phyloP scores from a whole-genome alignment of 2,329 filamentous ascomycete species.

The Chalaropsis thielavioides region DNA sequence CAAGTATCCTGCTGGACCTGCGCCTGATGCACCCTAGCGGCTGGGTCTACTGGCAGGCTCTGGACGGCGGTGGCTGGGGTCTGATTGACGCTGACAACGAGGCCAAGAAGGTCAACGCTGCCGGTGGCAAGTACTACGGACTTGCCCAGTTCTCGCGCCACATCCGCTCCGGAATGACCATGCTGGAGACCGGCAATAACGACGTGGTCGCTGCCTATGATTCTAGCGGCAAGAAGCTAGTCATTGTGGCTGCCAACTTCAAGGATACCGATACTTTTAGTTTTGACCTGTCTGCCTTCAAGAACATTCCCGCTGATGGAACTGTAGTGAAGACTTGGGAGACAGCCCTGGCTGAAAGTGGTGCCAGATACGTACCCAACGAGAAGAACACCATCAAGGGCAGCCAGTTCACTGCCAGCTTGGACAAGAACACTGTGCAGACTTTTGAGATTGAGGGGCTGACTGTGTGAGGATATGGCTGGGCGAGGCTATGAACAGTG shows the following conservation, averaged over 20 bases:
- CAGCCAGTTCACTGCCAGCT: conserved; percentile 27
- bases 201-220: conserved; percentile 30
- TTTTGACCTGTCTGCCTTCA: conserved; percentile 28
- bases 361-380: conserved; percentile 25
- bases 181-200: conserved; percentile 25
- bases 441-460: conserved; percentile 28
- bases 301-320: conserved; percentile 22
- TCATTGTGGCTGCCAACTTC: conserved; percentile 30
- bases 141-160: conserved; percentile 31
- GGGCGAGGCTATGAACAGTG: neutral
- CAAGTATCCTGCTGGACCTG: conserved; percentile 27
- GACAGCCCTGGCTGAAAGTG: conserved; percentile 25
- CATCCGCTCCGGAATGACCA: conserved; percentile 28
- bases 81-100: conserved; percentile 29
- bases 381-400: conserved; percentile 25
- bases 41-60: conserved; percentile 33
- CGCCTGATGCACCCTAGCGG: conserved; percentile 28
- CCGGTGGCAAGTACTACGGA: conserved; percentile 29
- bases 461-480: conserved; percentile 16
- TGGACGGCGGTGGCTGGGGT: conserved; percentile 30
- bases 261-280: conserved; percentile 24
- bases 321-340: conserved; percentile 26
- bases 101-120: conserved; percentile 22
- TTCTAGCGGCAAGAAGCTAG: conserved; percentile 23
- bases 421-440: conserved; percentile 26